Base-by-base conservation (phyloP, 169 alveolate species). In the Neospora caninum region DNA sequence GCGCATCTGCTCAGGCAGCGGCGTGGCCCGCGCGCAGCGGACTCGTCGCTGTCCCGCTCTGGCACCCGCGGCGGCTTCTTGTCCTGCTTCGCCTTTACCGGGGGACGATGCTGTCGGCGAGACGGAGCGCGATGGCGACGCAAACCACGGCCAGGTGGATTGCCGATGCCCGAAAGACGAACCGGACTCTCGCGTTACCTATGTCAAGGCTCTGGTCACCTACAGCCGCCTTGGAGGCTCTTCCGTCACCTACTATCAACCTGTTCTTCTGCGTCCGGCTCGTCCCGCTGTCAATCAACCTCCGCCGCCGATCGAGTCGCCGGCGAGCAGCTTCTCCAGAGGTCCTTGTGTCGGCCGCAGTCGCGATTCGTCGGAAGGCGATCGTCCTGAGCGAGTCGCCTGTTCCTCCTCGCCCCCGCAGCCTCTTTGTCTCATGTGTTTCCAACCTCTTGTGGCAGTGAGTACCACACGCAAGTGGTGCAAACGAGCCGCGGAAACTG, bases 391-490 rank as follows among this genome's bases (percentile, higher is more conserved):
- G 34, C 27, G 58, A 13, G 78, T 10, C 78, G 78, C 34, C 36
- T 64, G 34, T n/a, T 34, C 38, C 39, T 70, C 87, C 25, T 78
- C 53, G 22, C 89, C 36, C 22, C 67, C 67, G 7, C 89, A 41
- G 69, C 69, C 36, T 39, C 89, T 82, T 41, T 82, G 89, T 41
- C 34, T 82, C 58, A 41, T 82, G 54, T 82, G 89, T 82, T 82
- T 6, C 89, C 89, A 36, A 31, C 89, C 89, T 16, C 89, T 82
- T 42, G 49, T 82, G 67, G 69, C 67, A 0, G 69, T 82, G 31
- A 82, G 89, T 49, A 82, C 89, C 58, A 82, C 89, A 0, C 89
- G 89, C 54, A 39, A 31, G 89, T 82, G 89, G 89, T 9, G 31
- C 53, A 82, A 38, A 4, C 41, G 49, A 34, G n/a, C 7, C 4